Evolutionary conservation across 257 asterid species (phyloP).

Genomic region (Nicotiana attenuata): DNA sequence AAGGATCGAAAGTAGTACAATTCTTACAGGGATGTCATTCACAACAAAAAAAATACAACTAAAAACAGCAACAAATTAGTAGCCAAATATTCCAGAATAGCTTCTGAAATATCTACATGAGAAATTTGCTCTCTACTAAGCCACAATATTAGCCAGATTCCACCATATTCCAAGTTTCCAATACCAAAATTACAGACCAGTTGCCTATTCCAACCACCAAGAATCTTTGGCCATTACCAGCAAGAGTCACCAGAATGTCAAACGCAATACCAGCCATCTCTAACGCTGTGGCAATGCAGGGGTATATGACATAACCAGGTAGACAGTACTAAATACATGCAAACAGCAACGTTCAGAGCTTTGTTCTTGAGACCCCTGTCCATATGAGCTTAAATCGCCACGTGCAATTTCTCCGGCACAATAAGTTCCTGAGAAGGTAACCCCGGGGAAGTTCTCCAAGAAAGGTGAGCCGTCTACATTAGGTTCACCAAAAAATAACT

Average conservation of each 20-base stretch:
- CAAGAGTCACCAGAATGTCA: background rate
- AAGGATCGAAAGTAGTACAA: background rate
- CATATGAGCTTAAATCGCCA: constrained; percentile 31
- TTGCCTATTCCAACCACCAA: background rate
- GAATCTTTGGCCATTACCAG: background rate
- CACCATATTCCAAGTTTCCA: background rate
- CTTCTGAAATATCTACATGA: background rate
- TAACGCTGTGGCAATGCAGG: constrained; percentile 18
- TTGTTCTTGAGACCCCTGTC: constrained; percentile 33
- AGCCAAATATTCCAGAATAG: background rate
- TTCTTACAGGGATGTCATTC: background rate
- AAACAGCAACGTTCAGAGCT: constrained; percentile 29
- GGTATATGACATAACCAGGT: constrained; percentile 60
- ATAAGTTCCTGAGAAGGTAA: constrained; percentile 60
- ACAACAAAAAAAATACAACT: background rate
- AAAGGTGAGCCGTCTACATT: constrained; percentile 52
- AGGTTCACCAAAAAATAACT: constrained; percentile 45
- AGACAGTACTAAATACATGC: constrained; percentile 61
- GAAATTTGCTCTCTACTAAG: background rate
- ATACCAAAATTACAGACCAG: background rate
- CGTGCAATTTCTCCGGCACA: constrained; percentile 72
- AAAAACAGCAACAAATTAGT: background rate
- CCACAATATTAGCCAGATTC: background rate
- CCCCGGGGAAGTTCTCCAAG: constrained; percentile 65
- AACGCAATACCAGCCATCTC: background rate